phyloP scores from a whole-genome alignment of 1,284 basidiomycete species.

The Agroathelia rolfsii region DNA sequence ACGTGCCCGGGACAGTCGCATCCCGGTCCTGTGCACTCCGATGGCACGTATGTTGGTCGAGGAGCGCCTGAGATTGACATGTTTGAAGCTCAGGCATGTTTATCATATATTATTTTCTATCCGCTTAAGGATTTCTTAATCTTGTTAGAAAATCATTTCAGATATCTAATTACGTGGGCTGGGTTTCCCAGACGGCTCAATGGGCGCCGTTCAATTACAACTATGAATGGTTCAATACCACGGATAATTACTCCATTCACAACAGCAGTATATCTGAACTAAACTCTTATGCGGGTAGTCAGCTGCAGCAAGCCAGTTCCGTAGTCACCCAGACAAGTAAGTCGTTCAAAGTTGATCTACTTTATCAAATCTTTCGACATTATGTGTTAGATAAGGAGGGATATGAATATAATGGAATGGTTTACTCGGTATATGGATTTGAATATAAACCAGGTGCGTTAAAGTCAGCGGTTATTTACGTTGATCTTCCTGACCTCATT shows the following conservation, averaged over 20 bases:
- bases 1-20: constrained; percentile 47
- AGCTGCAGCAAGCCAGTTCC: constrained; percentile 41
- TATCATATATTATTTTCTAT: too few species aligned
- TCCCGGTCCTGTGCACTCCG: constrained; percentile 46
- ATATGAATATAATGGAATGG: constrained; percentile 10
- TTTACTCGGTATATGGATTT: constrained; percentile 11
- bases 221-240: constrained; percentile 35
- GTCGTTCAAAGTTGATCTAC: background rate
- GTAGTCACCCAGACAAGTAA: constrained; percentile 21
- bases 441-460: constrained; percentile 21
- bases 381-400: constrained; percentile 10
- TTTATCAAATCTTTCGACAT: background rate
- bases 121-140: too few species aligned
- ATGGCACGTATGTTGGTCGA: constrained; percentile 47
- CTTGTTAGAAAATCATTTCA: too few species aligned
- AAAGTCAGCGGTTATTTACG: too few species aligned
- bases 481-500: constrained; percentile 10
- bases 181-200: constrained; percentile 52
- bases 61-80: constrained; percentile 45
- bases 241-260: too few species aligned
- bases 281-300: constrained; percentile 45
- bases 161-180: too few species aligned
- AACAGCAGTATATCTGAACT: constrained; percentile 31
- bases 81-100: constrained; percentile 28
- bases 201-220: constrained; percentile 58